Base-by-base conservation (phyloP, 2,329 filamentous ascomycete genomes). In the Claviceps humidiphila region DNA sequence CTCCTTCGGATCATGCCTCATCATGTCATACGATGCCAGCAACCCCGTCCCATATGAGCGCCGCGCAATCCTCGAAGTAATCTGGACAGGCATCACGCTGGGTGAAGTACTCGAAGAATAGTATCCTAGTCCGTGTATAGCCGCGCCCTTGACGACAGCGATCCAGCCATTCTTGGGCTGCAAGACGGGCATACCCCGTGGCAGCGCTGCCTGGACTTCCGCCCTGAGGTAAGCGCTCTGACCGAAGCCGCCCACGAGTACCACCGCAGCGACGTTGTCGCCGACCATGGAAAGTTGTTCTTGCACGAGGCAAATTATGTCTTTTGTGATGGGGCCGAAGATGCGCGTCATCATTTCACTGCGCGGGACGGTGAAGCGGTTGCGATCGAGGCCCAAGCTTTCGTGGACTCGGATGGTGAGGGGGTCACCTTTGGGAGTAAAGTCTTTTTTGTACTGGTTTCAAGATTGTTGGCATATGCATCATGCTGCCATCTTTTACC, bases 321-420 rank as follows among this genome's bases (percentile, higher is more conserved):
- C 63, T 65, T 64, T 77, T 66, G 58, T 71, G 58, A 69, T 68
- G 5, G 67, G 66, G 4, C 66, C 64, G 52, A 68, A 68, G 13
- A 69, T 66, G 78, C 59, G 71, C 76, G 65, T 84, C 77, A 60
- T 88, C 84, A 66, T 90, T 77, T 43, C 63, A 81, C 84, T 50
- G 64, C 78, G 61, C n/a, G 67, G 51, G 57, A 69, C 62, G 1
- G 62, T 66, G 51, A 56, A 61, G 34, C 56, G 58, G 30, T 67
- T 63, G 42, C 65, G 61, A 37, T 56, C 60, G 17, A 68, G 49
- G 2, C 66, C 65, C 37, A 69, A 62, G 30, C 59, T 64, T 22
- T 64, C 54, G 39, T 68, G 61, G 43, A 68, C 58, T 47, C 61
- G 60, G 64, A 74, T 55, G 54, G 65, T 57, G 55, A 66, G 49